Percentiles rank a stretch among this genome's conserved stretches.
phyloP scores from a whole-genome alignment of 179 eudicot genomes.

The Spergularia azorica region DNA sequence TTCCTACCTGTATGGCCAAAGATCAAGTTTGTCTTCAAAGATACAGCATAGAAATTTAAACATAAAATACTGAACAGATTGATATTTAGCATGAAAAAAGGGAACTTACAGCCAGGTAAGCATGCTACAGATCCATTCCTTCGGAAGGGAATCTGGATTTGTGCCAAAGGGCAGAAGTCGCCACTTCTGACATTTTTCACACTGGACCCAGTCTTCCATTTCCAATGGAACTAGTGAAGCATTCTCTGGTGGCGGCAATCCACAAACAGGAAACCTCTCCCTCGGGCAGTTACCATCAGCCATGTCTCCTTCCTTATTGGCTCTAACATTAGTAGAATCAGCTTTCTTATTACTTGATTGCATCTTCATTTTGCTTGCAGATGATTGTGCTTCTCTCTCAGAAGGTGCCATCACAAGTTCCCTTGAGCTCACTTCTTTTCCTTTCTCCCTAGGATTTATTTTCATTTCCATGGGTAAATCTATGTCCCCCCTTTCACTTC shows the following conservation, averaged over 20 bases:
- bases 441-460: slow-evolving; percentile 25
- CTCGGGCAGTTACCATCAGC: slow-evolving; percentile 14
- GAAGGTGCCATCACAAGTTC: slow-evolving; percentile 26
- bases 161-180: slow-evolving; percentile 82
- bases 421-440: slow-evolving; percentile 27
- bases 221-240: slow-evolving; percentile 46
- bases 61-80: background rate
- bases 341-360: slow-evolving; percentile 28
- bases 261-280: slow-evolving; percentile 26
- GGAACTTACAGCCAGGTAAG: slow-evolving; percentile 91
- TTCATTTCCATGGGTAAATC: slow-evolving; percentile 25
- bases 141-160: slow-evolving; percentile 64
- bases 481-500: slow-evolving; percentile 21
- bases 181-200: slow-evolving; percentile 92
- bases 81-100: slow-evolving; percentile 23
- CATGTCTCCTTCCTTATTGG: slow-evolving; percentile 27
- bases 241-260: slow-evolving; percentile 30
- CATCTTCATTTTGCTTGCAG: slow-evolving; percentile 29
- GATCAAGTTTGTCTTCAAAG: background rate
- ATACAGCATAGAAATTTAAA: background rate
- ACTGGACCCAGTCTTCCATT: slow-evolving; percentile 74
- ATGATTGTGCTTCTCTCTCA: slow-evolving; percentile 31
- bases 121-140: slow-evolving; percentile 92
- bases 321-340: slow-evolving; percentile 14
- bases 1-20: background rate